Evolutionary conservation across 106 monocot genomes (phyloP).

Genomic region (Dioscorea zingiberensis): DNA sequence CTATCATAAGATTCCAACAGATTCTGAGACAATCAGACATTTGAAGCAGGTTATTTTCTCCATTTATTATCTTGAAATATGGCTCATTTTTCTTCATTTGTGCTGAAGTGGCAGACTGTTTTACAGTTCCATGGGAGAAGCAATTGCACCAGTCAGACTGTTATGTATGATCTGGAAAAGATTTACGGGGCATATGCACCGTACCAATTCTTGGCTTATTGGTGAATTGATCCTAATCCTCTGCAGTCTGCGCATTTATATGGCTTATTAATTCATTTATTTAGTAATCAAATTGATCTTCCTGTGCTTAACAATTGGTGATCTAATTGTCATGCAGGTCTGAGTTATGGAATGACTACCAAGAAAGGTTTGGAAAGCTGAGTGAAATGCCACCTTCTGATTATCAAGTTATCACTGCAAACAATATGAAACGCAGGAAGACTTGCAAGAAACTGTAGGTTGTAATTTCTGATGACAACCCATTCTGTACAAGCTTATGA

Average conservation of each 20-base stretch:
- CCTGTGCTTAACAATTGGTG: background rate
- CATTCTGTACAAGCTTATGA: too few relatives aligned
- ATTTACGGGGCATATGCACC: constrained; percentile 62
- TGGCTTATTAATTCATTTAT: background rate
- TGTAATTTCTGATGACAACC: too few relatives aligned
- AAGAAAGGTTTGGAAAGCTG: constrained; percentile 57
- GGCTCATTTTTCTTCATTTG: background rate
- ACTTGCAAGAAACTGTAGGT: background rate
- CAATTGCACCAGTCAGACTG: constrained; percentile 15
- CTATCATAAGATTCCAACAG: constrained; percentile 63
- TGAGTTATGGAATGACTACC: constrained; percentile 69
- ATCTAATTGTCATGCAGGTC: constrained; percentile 23
- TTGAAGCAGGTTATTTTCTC: constrained; percentile 16
- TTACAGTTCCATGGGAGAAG: constrained; percentile 45
- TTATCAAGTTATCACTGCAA: constrained; percentile 56
- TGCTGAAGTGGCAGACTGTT: background rate
- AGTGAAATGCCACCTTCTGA: constrained; percentile 48
- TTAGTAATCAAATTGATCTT: background rate
- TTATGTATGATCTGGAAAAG: constrained; percentile 29
- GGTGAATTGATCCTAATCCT: too few relatives aligned
- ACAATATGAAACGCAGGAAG: constrained; percentile 45
- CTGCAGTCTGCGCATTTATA: constrained; percentile 18
- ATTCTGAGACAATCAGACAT: constrained; percentile 73
- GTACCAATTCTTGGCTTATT: constrained; percentile 84
- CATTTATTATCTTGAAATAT: background rate